phyloP scores from a whole-genome alignment of 345 rosid genomes.

The Ceriops zippeliana region DNA sequence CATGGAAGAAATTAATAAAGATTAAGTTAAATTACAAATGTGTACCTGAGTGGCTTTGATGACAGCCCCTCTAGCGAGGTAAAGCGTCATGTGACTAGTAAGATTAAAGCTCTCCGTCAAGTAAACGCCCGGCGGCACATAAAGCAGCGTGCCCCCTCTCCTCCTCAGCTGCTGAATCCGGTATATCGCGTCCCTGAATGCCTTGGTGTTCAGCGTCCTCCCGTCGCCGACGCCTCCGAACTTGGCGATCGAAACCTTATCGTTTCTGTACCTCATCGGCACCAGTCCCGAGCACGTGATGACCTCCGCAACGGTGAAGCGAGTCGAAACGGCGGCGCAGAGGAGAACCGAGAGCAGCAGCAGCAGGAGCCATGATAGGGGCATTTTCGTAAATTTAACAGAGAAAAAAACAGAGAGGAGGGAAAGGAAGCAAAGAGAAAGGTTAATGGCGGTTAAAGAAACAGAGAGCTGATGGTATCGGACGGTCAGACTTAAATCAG shows the following conservation, averaged over 20 bases:
- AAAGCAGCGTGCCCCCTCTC: slow-evolving; percentile 75
- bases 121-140: slow-evolving; percentile 80
- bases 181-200: slow-evolving; percentile 80
- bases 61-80: slow-evolving; percentile 78
- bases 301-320: slow-evolving; percentile 27
- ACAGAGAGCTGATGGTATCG: too few species aligned
- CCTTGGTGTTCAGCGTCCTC: slow-evolving; percentile 60
- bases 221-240: slow-evolving; percentile 93
- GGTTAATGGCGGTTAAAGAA: too few species aligned
- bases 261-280: slow-evolving; percentile 57
- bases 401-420: too few species aligned
- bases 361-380: slow-evolving; percentile 13
- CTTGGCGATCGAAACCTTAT: slow-evolving; percentile 70
- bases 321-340: slow-evolving; percentile 11
- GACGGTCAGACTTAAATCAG: too few species aligned
- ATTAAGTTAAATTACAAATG: not conserved
- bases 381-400: slow-evolving; percentile 27
- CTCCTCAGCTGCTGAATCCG: slow-evolving; percentile 66
- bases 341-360: slow-evolving; percentile 19
- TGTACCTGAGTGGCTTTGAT: slow-evolving; percentile 81
- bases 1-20: not conserved
- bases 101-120: slow-evolving; percentile 74
- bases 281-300: slow-evolving; percentile 82
- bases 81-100: slow-evolving; percentile 93
- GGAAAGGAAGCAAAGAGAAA: too few species aligned